These are phyloP conservation scores for Collybiopsis luxurians DNA, from an alignment of 768 basidiomycete species.

Conservation along the genomic window DNA sequence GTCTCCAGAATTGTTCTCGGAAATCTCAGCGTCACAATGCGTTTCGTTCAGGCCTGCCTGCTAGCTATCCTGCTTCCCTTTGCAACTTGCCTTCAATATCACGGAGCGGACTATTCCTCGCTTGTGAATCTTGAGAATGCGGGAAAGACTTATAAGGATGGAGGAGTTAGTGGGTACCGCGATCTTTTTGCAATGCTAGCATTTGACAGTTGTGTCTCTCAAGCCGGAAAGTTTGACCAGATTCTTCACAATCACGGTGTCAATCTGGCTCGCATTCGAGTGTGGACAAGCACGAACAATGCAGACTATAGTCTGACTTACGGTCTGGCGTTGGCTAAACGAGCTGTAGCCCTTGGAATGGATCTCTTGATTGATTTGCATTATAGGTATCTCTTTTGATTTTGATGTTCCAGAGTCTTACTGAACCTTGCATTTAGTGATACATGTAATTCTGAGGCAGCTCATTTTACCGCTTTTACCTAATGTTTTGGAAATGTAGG, in stretches of 20 bases:
- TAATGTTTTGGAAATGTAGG: conserved; percentile 28
- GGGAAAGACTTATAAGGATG: conserved; percentile 44
- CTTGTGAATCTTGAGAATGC: conserved; percentile 49
- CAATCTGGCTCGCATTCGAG: conserved; percentile 56
- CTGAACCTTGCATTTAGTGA: background rate
- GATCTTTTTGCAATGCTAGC: background rate
- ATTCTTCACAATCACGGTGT: conserved; percentile 53
- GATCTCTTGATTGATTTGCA: conserved; percentile 55
- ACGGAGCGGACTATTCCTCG: conserved; percentile 57
- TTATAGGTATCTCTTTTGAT: conserved; percentile 36
- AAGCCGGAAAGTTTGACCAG: conserved; percentile 39
- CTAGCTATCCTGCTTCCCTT: background rate
- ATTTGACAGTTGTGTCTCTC: conserved; percentile 19
- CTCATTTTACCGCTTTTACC: background rate
- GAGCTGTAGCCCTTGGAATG: conserved; percentile 56
- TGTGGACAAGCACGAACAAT: conserved; percentile 61
- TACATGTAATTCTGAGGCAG: background rate
- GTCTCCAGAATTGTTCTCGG: too few relatives aligned
- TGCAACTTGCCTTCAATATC: conserved; percentile 34
- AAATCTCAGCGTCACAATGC: background rate
- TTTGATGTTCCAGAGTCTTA: background rate
- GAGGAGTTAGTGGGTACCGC: conserved; percentile 16
- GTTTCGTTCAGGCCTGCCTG: background rate
- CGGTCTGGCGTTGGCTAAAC: conserved; percentile 51
- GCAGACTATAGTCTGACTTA: conserved; percentile 48